These are phyloP conservation scores for Macrophomina phaseolina DNA, from an alignment of 2,329 filamentous ascomycete genomes.

Conservation along the genomic window DNA sequence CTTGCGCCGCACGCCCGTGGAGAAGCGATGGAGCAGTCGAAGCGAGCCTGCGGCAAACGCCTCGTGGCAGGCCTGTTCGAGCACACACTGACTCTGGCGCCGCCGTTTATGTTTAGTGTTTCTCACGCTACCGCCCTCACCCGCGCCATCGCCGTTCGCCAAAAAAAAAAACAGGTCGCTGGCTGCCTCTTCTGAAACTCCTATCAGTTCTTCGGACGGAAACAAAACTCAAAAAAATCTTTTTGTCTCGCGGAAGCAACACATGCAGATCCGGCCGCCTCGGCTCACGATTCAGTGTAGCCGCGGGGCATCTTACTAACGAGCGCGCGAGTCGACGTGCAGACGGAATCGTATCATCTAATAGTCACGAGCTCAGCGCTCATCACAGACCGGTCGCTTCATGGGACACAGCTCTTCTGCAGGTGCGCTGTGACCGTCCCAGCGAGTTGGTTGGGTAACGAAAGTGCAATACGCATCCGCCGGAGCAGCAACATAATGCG, in stretches of 20 bases:
- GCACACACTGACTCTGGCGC: not conserved
- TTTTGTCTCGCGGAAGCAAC: conserved; percentile 23
- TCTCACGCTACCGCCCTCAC: not conserved
- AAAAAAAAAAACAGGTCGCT: not conserved
- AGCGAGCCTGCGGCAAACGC: not conserved
- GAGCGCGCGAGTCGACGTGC: conserved; percentile 4
- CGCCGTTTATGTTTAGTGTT: not conserved
- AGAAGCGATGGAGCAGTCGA: not conserved
- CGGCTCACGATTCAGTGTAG: conserved; percentile 20
- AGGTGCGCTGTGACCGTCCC: not conserved
- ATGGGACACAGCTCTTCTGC: not conserved
- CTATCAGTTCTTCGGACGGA: not conserved
- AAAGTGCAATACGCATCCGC: not conserved
- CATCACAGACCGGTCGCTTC: conserved; percentile 23
- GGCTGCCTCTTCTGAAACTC: not conserved
- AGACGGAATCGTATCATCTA: conserved; percentile 22
- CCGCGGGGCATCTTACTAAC: conserved; percentile 22
- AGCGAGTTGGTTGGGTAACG: conserved; percentile 6
- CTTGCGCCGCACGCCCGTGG: not conserved
- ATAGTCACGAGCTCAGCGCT: conserved; percentile 23
- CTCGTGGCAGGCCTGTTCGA: not conserved
- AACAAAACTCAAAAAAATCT: conserved; percentile 1
- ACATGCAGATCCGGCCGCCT: conserved; percentile 24
- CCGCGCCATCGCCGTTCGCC: not conserved
- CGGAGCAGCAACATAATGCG: not conserved